Evolutionary conservation across 345 rosid species (phyloP), one percentile per base, ranked within the genome.

Genomic region (Murraya koenigii): DNA sequence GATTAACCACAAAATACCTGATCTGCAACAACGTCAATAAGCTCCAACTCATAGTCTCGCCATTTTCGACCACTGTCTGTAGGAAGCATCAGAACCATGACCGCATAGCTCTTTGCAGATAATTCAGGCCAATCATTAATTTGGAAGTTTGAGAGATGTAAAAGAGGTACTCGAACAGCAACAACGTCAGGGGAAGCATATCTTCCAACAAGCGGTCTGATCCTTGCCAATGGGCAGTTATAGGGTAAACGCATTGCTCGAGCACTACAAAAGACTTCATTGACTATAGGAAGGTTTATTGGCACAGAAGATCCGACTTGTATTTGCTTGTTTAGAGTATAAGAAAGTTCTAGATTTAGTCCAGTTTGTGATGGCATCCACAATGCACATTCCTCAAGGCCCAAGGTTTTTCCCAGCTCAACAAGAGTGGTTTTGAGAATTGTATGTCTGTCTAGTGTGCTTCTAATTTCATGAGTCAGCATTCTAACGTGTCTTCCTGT

Each of bases 401-500:
- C 83, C 69, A 95, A 91, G 17, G 93, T 92, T 73, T 91, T 89
- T 62, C 98, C 97, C 49, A 95, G 82, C 86, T 95, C 97, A 41
- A 93, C 95, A n/a, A 95, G 95, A 32, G 98, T 95, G 61, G 98
- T 95, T 75, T 83, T 89, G 28, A 95, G 81, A 60, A 95, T 95
- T 20, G 94, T 95, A 65, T 90, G 90, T 39, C 97, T 87, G 77
- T 95, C 98, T 39, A 93, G 94, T 0, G 97, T 93, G 86, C 95
- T 93, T 83, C 98, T 86, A 64, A 95, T 95, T 78, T 92, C 98
- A 85, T 95, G 97, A 80, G 98, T 95, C 84, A 95, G 86, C 98
- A 95, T 95, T 78, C 98, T 84, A 5, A 93, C 98, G 68, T 95
- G 98, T 80, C 97, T 85, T 22, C 98, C 98, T 28, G 97, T 93